Evolutionary conservation across 176 grass and related monocot species (phyloP), one percentile per base, ranked within the genome.

Genomic region (Oryza meyeriana): DNA sequence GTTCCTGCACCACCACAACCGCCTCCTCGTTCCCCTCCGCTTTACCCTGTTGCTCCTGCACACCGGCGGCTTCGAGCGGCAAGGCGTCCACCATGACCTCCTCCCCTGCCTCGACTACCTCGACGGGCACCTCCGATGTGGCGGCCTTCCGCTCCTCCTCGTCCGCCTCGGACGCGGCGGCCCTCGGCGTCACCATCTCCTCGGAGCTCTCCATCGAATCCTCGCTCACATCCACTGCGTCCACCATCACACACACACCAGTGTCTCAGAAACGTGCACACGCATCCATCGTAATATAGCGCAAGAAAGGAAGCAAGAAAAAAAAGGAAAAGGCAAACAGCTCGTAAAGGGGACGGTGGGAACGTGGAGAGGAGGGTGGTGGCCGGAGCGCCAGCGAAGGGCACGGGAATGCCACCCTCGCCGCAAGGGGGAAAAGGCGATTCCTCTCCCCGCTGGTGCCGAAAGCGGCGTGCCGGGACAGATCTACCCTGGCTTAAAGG

Each of bases 201-300:
- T 87, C 89, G 42, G 85, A 90, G 84, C 88, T 90, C 88, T 90
- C 88, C 79, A 90, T 90, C 24, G 88, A 90, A 33, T 90, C 88
- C 79, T 90, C 88, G 61, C 79, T 83, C 62, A 18, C 74, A 50
- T 90, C 88, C 84, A 63, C 88, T 90, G 88, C 67, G 20, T 28
- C 45, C 74, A 77, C 63, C 64, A 76, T 62, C 84, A 18, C 42
- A 31, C 74, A 83, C 18, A 45, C n/a, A 69, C 1, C 65, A 61
- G 62, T 64, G 52, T 57, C 18, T 78, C 86, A 83, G 74, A 83
- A 78, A 83, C 76, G 59, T 52, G 24, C 66, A 45, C 29, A 63
- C 26, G 44, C 52, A 77, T 89, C 83, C 65, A 72, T 82, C 83
- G 14, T 89, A 45, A 86, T 90, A 86, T 90, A 82, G 61, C 79